A percentile compares a stretch with the other conserved stretches of the same genome.
Evolutionary conservation across 2,329 filamentous ascomycete genomes (phyloP).

Genomic region (Aciculosporium take): DNA sequence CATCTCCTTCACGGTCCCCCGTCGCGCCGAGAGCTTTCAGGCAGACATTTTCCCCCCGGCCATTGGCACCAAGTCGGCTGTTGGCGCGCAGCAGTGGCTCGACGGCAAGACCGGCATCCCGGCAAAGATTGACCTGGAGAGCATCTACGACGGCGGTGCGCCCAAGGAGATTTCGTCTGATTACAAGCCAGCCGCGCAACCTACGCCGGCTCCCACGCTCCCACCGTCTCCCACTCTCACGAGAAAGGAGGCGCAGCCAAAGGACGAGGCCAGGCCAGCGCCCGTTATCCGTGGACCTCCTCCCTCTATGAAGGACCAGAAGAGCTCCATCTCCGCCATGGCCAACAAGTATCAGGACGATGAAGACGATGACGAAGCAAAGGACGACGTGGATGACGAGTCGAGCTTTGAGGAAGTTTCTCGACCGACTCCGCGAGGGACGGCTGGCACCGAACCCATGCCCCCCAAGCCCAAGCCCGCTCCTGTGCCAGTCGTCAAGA

Average conservation of each 20-base stretch:
- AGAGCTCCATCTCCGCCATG: constrained; percentile 71
- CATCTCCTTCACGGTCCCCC: constrained; percentile 91
- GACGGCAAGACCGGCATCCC: constrained; percentile 71
- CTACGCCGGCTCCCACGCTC: constrained; percentile 25
- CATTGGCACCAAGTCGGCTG: constrained; percentile 62
- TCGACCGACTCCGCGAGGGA: constrained; percentile 53
- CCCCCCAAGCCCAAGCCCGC: constrained; percentile 27
- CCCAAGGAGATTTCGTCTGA: constrained; percentile 63
- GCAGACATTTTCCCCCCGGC: constrained; percentile 92
- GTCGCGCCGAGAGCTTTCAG: constrained; percentile 88
- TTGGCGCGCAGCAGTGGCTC: constrained; percentile 73
- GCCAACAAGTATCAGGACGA: constrained; percentile 77
- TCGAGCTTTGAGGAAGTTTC: constrained; percentile 80
- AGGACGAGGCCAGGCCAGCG: constrained; percentile 32
- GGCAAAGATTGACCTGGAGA: constrained; percentile 86
- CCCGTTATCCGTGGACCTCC: constrained; percentile 32
- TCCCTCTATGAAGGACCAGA: constrained; percentile 68
- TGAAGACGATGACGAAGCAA: constrained; percentile 48
- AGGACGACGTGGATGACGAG: constrained; percentile 48
- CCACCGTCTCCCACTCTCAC: constrained; percentile 21
- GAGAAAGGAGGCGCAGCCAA: constrained; percentile 22
- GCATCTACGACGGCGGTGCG: constrained; percentile 71
- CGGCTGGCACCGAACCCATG: constrained; percentile 26
- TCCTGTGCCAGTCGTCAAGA: constrained; percentile 19
- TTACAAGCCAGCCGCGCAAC: constrained; percentile 42